Conservation (phyloP, 768 basidiomycete genomes). For the Suillus ampliporus region DNA sequence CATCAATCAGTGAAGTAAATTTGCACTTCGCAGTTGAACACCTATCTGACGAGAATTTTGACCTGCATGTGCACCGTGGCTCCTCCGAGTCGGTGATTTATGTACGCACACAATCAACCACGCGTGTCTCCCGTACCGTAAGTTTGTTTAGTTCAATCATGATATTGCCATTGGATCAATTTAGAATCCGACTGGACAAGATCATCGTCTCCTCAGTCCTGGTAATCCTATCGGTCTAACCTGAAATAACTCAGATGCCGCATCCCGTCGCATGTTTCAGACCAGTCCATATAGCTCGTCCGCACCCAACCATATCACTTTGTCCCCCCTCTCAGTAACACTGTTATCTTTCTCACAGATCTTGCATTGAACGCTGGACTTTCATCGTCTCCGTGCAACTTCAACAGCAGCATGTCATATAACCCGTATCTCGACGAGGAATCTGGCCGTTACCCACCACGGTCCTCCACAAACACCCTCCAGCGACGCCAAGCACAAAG, state of each 20-base stretch:
- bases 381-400: background rate
- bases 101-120: background rate
- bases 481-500: conserved; percentile 4
- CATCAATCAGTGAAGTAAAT: too few species aligned
- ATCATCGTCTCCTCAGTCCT: background rate
- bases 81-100: too few species aligned
- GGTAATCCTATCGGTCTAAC: background rate
- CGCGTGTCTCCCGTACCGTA: background rate
- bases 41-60: background rate
- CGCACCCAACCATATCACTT: too few species aligned
- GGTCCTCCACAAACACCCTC: background rate
- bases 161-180: background rate
- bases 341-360: background rate
- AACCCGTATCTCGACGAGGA: background rate
- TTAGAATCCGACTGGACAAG: background rate
- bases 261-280: background rate
- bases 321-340: background rate
- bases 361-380: background rate
- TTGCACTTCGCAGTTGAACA: too few species aligned
- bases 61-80: too few species aligned
- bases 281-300: background rate
- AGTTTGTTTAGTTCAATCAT: background rate
- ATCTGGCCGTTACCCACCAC: conserved; percentile 1
- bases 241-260: background rate
- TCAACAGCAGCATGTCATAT: background rate